Base-by-base conservation (phyloP, 257 asterid species). In the Gardenia jasminoides region DNA sequence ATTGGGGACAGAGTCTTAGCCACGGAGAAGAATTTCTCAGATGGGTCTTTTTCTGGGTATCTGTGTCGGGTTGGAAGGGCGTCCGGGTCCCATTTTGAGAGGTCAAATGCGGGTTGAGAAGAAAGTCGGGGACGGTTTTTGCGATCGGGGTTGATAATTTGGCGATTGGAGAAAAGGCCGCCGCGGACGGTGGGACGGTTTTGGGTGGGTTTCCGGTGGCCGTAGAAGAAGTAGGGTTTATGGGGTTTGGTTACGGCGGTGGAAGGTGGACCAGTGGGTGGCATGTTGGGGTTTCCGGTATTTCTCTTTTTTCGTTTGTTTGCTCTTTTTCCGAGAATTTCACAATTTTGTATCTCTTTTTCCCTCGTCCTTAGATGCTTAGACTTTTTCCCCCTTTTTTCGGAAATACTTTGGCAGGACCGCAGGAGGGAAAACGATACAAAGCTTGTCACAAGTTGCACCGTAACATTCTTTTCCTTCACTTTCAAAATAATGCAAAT, bases 161-260 rank as follows among this genome's bases (percentile, higher is more conserved):
- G 94, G 81, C 97, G 97, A 87, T 92, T 93, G 84, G 97, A 83
- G 88, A 95, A 93, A 31, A 89, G 83, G 78, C 98, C 98, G 30
- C 99, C 99, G 39, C 86, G 93, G 48, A 95, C 98, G 71, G 97
- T 87, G 75, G 98, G 98, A 68, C 97, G 93, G 88, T 91, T 86
- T 80, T 92, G 98, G 80, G 94, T 82, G 75, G 97, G 94, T 54
- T 88, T 91, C 22, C 97, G 97, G 91, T 93, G 99, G 80, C 99
- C 99, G 82, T 91, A 91, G 89, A 87, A 95, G 86, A 95, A 90
- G 90, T 93, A 93, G 16, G 97, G 92, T 54, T 90, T 91, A 47
- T 28, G 80, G 12, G 87, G 78, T 59, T 84, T 87, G 76, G 83
- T 16, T 59, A 84, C 76, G 80, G 80, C 81, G 80, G 86, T 22